Evolutionary conservation across 371 early-diverging fungal genomes (phyloP), one percentile per base, ranked within the genome.

Genomic region (Lichtheimia corymbifera): DNA sequence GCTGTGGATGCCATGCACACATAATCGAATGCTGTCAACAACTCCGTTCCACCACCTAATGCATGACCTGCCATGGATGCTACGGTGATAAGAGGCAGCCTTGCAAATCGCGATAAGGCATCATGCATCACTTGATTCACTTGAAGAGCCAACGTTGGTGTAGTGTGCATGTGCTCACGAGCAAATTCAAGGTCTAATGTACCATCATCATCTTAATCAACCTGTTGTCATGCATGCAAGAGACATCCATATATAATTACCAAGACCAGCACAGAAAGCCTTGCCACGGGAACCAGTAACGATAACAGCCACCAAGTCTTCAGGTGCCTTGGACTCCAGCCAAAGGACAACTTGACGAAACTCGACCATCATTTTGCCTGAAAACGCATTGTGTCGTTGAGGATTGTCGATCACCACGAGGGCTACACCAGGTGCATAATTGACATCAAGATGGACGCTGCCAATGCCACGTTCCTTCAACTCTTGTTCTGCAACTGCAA

Each of bases 11-110:
- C 54, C 62, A 88, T 66, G 47, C 87, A 83, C 6, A 90, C 66
- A 60, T 82, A 80, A 59, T 92, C 92, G 63, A 85, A 83, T 14
- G 82, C 83, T 0, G 86, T 83, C 3, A 84, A 64, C 42, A 90
- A 67, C 61, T 92, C 92, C 4, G 90, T 88, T 11, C 92, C 92
- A 7, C 90, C 92, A 5, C 91, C 91, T 24, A 91, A 73, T 18
- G 87, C 88, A 12, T 79, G 74, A 40, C 88, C 87, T 11, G 85
- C 83, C 17, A 90, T 71, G 0, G 87, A 83, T 0, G 88, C 90
- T 13, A 89, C 73, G 3, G 88, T 76, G 24, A 90, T 62, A 28
- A 87, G 59, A 0, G 88, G 86, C 4, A 91, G 71, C 0, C 79
- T 73, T 53, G 80, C 58, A 47, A 91, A 73, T 3, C 83, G 72